Evolutionary conservation across 2,329 filamentous ascomycete species (phyloP).

Genomic region (Ophiocordyceps australis): DNA sequence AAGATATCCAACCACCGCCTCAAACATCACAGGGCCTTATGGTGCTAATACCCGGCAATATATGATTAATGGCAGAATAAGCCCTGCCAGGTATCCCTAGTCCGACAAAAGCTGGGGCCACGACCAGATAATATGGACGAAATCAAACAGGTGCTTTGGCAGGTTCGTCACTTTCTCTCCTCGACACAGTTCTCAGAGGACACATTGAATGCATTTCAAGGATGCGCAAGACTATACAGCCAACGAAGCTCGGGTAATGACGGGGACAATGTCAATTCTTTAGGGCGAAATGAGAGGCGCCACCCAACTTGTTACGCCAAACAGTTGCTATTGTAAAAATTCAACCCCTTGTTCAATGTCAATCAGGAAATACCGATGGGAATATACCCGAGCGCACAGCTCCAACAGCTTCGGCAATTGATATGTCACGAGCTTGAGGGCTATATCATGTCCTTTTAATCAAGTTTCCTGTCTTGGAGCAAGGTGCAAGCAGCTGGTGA

Average conservation of each 20-base stretch:
- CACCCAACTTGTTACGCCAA: constrained; percentile 7
- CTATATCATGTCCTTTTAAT: constrained; percentile 15
- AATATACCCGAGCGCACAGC: constrained; percentile 13
- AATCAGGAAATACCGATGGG: constrained; percentile 13
- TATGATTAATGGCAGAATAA: constrained; percentile 3
- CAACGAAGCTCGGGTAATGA: constrained; percentile 9
- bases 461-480: too few relatives aligned
- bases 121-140: constrained; percentile 6
- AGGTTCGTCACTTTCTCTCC: constrained; percentile 13
- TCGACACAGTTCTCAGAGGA: constrained; percentile 13
- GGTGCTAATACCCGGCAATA: constrained; percentile 5
- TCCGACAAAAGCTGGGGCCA: constrained; percentile 3
- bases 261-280: constrained; percentile 13
- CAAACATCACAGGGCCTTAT: constrained; percentile 5
- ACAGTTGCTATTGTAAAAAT: constrained; percentile 14
- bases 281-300: constrained; percentile 7
- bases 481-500: too few relatives aligned
- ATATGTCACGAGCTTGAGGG: constrained; percentile 8
- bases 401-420: constrained; percentile 8
- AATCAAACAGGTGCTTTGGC: constrained; percentile 3
- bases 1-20: constrained; percentile 3
- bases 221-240: constrained; percentile 8
- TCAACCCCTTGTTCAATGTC: constrained; percentile 15
- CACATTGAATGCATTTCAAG: constrained; percentile 11
- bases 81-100: constrained; percentile 3